Base-by-base conservation (phyloP, 2,329 filamentous ascomycete genomes). In the Aaosphaeria arxii region DNA sequence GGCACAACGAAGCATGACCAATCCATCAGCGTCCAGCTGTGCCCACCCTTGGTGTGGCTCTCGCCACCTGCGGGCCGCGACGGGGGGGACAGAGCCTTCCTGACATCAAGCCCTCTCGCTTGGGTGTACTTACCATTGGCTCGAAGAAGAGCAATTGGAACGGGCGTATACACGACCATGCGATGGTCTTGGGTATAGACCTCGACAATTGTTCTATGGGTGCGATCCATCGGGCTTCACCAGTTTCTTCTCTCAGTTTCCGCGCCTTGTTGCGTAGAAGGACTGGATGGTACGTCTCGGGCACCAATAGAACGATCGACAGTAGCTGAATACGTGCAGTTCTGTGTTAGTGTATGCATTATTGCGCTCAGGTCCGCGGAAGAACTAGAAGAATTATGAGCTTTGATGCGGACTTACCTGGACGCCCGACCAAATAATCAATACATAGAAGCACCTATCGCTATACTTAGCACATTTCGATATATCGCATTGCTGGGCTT, bases 251-350 rank as follows among this genome's bases (percentile, higher is more conserved):
- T 46, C 91, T 84, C 31, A 91, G 67, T 47, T 76, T 77, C 46
- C 76, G 75, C 3, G 91, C 91, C 66, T 94, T 95, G 40, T 79
- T 77, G 45, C 85, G 81, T 39, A 95, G 75, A 42, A 94, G 73
- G 11, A 91, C 80, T 24, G 80, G 80, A 52, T 79, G 88, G 67
- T 94, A 96, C 1, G 91, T 96, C 73, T 96, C 91, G 5, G 91
- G 91, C 3, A 96, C 89, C 40, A 91, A 76, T 32, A 89, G 64
- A 32, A 85, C 64, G 45, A 96, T 85, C 50, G 83, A 73, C 7
- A 78, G 64, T 43, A 89, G 77, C 59, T 90, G 41, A 7, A 24
- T 24, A 24, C 17, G 17, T 24, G 17, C 17, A 24, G 11, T 40
- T 9, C 9, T 40, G 17, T 40, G 33, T 36, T 28, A 71, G 6